Evolutionary conservation across 2,329 filamentous ascomycete species (phyloP).

Genomic region (Epichloe gansuensis): DNA sequence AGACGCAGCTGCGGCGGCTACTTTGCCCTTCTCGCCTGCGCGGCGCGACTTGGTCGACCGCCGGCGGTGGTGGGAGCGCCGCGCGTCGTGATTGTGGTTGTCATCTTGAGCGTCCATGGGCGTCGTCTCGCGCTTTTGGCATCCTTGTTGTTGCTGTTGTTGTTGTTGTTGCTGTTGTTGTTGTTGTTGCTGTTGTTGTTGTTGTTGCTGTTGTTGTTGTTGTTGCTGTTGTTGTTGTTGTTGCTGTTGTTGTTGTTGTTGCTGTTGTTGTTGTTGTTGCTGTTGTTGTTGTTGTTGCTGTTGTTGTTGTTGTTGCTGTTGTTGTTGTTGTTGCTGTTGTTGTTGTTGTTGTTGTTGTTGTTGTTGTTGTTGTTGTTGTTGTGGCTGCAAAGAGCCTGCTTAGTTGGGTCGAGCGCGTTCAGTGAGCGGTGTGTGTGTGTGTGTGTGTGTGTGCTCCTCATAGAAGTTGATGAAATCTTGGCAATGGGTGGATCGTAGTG

Average conservation of each 20-base stretch:
- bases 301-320: neutral
- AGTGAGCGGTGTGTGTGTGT: neutral
- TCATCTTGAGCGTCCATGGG: neutral
- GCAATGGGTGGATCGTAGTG: neutral
- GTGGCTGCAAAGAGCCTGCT: too few relatives aligned
- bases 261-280: neutral
- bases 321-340: neutral
- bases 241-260: neutral
- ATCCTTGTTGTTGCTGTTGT: neutral
- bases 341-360: too few relatives aligned
- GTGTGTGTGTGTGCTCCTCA: neutral
- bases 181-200: too few relatives aligned
- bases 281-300: too few relatives aligned
- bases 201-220: too few relatives aligned
- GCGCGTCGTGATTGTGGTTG: constrained; percentile 5
- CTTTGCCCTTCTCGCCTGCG: neutral
- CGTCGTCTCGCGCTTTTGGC: neutral
- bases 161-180: too few relatives aligned
- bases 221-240: too few relatives aligned
- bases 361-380: too few relatives aligned
- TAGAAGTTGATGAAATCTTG: neutral
- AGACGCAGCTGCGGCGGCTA: neutral
- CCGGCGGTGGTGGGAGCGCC: constrained; percentile 13
- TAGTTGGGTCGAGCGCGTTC: too few relatives aligned
- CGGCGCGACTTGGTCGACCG: neutral